Evolutionary conservation across 2,329 filamentous ascomycete species (phyloP).

Genomic region (Fusarium sp.): DNA sequence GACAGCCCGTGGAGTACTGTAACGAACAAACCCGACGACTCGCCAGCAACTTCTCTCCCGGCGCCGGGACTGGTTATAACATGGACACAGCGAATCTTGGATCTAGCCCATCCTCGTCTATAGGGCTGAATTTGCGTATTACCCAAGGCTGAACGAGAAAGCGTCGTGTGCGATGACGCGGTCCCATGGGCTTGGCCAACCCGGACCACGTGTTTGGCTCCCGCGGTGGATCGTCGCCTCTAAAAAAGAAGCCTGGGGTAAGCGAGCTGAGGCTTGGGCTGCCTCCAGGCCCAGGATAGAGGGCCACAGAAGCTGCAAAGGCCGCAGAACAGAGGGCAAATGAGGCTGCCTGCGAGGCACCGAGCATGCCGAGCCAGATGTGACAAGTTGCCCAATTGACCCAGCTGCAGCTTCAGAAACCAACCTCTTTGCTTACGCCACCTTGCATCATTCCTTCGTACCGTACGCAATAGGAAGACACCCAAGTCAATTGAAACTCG

Average conservation of each 20-base stretch:
- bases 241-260: not conserved
- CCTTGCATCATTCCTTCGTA: constrained; percentile 2
- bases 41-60: too few relatives aligned
- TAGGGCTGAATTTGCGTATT: constrained; percentile 33
- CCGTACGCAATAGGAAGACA: too few relatives aligned
- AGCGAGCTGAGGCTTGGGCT: constrained; percentile 8
- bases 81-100: not conserved
- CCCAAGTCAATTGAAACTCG: too few relatives aligned
- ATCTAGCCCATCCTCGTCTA: not conserved
- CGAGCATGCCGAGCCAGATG: not conserved
- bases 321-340: not conserved
- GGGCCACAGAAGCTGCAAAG: not conserved
- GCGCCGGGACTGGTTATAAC: not conserved
- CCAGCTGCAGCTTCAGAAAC: not conserved
- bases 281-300: constrained; percentile 3
- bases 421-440: constrained; percentile 36
- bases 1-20: too few relatives aligned
- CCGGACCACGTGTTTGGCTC: constrained; percentile 12
- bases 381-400: constrained; percentile 1
- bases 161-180: constrained; percentile 40
- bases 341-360: not conserved
- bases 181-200: constrained; percentile 15
- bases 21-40: too few relatives aligned
- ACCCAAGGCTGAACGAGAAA: constrained; percentile 30
- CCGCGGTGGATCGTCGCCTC: too few relatives aligned